Evolutionary conservation across 106 monocot genomes (phyloP).

Genomic region (Triglochin maritima): DNA sequence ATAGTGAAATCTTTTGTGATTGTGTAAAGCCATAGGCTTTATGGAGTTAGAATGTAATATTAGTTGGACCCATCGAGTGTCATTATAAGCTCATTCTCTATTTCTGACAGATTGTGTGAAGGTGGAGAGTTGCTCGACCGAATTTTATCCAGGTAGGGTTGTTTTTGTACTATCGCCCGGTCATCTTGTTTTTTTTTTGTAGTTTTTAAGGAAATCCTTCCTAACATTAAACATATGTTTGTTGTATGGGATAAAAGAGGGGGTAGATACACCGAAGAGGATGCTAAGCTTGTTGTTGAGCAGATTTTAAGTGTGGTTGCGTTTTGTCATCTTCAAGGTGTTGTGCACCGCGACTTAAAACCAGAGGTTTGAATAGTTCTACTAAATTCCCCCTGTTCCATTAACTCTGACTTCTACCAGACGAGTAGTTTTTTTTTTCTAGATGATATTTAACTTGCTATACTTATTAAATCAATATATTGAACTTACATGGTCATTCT

Average conservation of each 20-base stretch:
- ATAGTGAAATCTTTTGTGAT: background rate
- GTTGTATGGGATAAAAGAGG: conserved; percentile 37
- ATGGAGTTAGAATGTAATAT: background rate
- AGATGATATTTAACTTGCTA: too few relatives aligned
- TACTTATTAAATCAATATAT: too few relatives aligned
- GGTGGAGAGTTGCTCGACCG: conserved; percentile 86
- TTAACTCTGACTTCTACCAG: background rate
- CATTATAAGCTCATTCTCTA: background rate
- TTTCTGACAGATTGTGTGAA: conserved; percentile 61
- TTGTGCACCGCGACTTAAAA: conserved; percentile 97
- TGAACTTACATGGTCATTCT: background rate
- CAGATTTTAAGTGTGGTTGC: conserved; percentile 80
- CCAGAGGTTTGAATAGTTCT: conserved; percentile 63
- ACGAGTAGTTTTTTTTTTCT: background rate
- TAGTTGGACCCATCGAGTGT: too few relatives aligned
- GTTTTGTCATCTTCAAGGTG: conserved; percentile 98
- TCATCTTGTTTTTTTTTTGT: background rate
- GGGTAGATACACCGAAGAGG: conserved; percentile 89
- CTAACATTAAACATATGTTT: background rate
- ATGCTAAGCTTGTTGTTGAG: conserved; percentile 72
- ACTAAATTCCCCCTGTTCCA: background rate
- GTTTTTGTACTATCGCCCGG: conserved; percentile 1
- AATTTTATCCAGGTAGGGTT: conserved; percentile 73
- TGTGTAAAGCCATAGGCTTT: background rate
- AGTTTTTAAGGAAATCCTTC: background rate